phyloP scores from a whole-genome alignment of 805 yeast species.

The Suhomyces xylopsoci region DNA sequence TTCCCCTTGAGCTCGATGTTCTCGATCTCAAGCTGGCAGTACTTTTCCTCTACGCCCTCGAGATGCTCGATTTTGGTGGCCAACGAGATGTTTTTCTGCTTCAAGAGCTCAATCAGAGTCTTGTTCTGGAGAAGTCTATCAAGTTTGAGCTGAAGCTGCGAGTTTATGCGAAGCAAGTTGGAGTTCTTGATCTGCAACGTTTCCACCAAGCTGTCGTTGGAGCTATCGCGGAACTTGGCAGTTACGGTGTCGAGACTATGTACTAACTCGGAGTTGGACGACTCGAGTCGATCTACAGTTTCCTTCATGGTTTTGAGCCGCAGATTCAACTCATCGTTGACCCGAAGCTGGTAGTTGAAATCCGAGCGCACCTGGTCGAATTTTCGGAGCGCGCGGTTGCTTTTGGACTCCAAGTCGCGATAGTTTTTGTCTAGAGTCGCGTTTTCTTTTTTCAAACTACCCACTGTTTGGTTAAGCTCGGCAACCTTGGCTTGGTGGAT shows the following conservation, averaged over 20 bases:
- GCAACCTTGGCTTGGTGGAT: slow-evolving; percentile 18
- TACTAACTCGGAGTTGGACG: slow-evolving; percentile 29
- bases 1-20: slow-evolving; percentile 47
- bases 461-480: slow-evolving; percentile 17
- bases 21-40: slow-evolving; percentile 49
- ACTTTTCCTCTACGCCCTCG: slow-evolving; percentile 43
- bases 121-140: slow-evolving; percentile 48
- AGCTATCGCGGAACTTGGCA: slow-evolving; percentile 7
- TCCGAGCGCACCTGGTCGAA: slow-evolving; percentile 37
- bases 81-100: slow-evolving; percentile 51
- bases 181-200: slow-evolving; percentile 28
- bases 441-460: slow-evolving; percentile 18
- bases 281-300: slow-evolving; percentile 25
- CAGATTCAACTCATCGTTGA: slow-evolving; percentile 38
- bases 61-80: slow-evolving; percentile 34
- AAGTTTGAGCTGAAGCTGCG: slow-evolving; percentile 50
- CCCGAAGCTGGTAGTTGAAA: slow-evolving; percentile 28
- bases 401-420: slow-evolving; percentile 19
- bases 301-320: slow-evolving; percentile 30
- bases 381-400: slow-evolving; percentile 20
- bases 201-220: slow-evolving; percentile 10
- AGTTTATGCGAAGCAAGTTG: slow-evolving; percentile 46
- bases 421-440: slow-evolving; percentile 8
- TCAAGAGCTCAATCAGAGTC: slow-evolving; percentile 49
- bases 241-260: slow-evolving; percentile 29